Evolutionary conservation across 345 rosid genomes (phyloP).

Genomic region (Geranium brycei): DNA sequence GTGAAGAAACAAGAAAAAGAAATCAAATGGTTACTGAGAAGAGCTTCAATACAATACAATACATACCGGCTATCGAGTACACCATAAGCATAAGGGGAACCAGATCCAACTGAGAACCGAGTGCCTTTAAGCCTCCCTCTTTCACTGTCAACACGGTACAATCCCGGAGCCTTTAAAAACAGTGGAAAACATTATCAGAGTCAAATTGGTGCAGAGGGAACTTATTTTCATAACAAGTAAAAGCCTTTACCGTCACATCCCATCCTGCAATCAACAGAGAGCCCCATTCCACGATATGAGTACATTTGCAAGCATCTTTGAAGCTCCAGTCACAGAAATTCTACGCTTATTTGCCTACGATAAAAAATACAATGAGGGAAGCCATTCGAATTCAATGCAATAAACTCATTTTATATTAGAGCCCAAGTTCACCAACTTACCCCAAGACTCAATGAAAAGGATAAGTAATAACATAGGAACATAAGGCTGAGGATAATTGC

Average conservation of each 20-base stretch:
- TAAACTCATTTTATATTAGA: too few relatives aligned
- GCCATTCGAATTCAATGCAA: too few relatives aligned
- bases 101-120: constrained; percentile 94
- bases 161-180: constrained; percentile 73
- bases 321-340: constrained; percentile 96
- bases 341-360: constrained; percentile 96
- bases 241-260: constrained; percentile 69
- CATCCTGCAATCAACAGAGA: constrained; percentile 66
- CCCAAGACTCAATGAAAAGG: too few relatives aligned
- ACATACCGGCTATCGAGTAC: constrained; percentile 85
- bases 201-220: not conserved
- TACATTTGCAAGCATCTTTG: constrained; percentile 91
- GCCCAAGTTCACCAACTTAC: too few relatives aligned
- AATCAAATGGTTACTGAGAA: too few relatives aligned
- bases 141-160: constrained; percentile 95
- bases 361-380: too few relatives aligned
- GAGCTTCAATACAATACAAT: not conserved
- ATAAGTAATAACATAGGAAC: too few relatives aligned
- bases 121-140: constrained; percentile 95
- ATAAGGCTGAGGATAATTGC: too few relatives aligned
- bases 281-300: constrained; percentile 96
- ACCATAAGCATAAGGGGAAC: constrained; percentile 99
- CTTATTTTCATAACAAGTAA: not conserved
- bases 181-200: constrained; percentile 7
- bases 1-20: too few relatives aligned